phyloP scores from a whole-genome alignment of 1,284 basidiomycete species.

The Exobasidium cylindrosporum region DNA sequence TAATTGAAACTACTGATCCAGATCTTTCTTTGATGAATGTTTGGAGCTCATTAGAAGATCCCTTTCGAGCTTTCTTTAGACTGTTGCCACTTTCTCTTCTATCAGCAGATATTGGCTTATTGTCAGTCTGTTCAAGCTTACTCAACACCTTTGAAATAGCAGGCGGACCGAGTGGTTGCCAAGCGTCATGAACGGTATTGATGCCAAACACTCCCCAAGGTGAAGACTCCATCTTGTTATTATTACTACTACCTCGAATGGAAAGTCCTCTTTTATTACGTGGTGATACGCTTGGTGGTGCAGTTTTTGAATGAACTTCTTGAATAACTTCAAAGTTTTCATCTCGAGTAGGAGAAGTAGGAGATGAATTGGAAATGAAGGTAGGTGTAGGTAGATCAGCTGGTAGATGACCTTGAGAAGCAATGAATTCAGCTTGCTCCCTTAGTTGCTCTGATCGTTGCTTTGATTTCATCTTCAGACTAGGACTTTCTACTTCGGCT shows the following conservation, averaged over 20 bases:
- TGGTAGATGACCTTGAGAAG: background rate
- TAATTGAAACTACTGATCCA: background rate
- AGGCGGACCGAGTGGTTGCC: slow-evolving; percentile 9
- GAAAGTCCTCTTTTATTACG: background rate
- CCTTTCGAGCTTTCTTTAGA: background rate
- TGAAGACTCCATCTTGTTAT: background rate
- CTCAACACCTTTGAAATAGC: slow-evolving; percentile 1
- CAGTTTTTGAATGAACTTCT: background rate
- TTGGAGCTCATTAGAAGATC: background rate
- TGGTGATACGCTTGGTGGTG: background rate
- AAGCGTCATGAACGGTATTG: background rate
- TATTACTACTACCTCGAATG: background rate
- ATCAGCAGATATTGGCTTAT: background rate
- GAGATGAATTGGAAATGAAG: background rate
- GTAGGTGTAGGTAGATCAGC: background rate
- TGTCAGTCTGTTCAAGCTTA: background rate
- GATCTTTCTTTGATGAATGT: background rate
- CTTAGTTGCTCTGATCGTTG: slow-evolving; percentile 12
- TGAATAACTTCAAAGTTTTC: background rate
- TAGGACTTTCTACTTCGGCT: slow-evolving; percentile 1
- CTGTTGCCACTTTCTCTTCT: background rate
- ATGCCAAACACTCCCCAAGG: slow-evolving; percentile 11
- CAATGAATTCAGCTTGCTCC: slow-evolving; percentile 9
- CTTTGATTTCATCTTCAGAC: slow-evolving; percentile 11
- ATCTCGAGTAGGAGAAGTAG: background rate